Base-by-base conservation (phyloP, 345 rosid genomes). In the Pistacia integerrima region DNA sequence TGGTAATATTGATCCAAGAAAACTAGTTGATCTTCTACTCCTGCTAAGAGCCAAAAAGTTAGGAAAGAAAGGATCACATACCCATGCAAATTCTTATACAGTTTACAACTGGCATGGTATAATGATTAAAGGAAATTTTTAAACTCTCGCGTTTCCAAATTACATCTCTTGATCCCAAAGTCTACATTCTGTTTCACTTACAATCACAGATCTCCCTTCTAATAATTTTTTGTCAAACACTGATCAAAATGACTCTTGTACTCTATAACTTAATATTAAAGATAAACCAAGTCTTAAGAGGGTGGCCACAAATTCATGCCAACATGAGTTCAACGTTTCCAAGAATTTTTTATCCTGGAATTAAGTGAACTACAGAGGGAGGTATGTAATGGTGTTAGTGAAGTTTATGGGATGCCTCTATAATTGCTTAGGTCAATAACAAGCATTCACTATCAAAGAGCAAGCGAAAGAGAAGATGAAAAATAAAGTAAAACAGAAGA, bases 1-100 rank as follows among this genome's bases (percentile, higher is more conserved):
- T 0, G 98, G 98, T 76, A 94, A 84, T 57, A 94, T 86, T 2
- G 93, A 89, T 68, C 94, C 98, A 75, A 91, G 94, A 76, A 90
- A 80, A 81, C 94, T 82, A 75, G 81, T 88, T 38, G 97, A 88
- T 78, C 90, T 88, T 88, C 78, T 90, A 54, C 82, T 76, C 80
- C 94, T 91, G 88, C 59, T 60, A 62, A 62, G 54, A n/a, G 60
- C 17, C 14, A 76, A 67, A 72, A 18, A 44, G 13, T 58, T 33
- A 38, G 6, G 2, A 28, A 67, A 51, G 4, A 67, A 48, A 68
- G 9, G 25, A 71, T 73, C 55, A 61, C 7, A 3, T 5, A 13
- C 64, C 57, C 18, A 41, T 20, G 9, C 59, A 77, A 76, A 68
- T 44, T 62, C 25, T 69, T 68, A 67, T 8, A 70, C 44, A 51